phyloP scores from a whole-genome alignment of 768 basidiomycete genomes.

The Xerocomus brunneocitrinus region DNA sequence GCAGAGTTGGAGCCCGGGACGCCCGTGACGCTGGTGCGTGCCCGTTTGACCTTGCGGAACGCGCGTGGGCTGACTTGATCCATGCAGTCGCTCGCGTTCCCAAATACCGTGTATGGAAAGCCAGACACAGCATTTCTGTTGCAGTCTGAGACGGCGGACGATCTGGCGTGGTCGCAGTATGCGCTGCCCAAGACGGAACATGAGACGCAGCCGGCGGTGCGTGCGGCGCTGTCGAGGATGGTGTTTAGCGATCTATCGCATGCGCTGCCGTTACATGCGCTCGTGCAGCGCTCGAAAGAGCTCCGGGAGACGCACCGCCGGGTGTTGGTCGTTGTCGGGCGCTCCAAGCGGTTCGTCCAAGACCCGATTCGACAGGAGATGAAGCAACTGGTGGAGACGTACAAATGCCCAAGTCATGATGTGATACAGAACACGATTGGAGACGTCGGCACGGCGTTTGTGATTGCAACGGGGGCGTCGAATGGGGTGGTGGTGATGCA shows the following conservation, averaged over 20 bases:
- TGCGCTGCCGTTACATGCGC: slow-evolving; percentile 50
- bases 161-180: slow-evolving; percentile 68
- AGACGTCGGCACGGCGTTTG: slow-evolving; percentile 75
- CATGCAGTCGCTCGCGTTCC: slow-evolving; percentile 43
- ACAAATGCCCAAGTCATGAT: slow-evolving; percentile 10
- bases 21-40: slow-evolving; percentile 7
- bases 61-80: neutral
- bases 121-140: slow-evolving; percentile 61
- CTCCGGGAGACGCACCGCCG: slow-evolving; percentile 31
- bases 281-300: slow-evolving; percentile 40
- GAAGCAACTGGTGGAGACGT: slow-evolving; percentile 39
- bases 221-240: slow-evolving; percentile 55
- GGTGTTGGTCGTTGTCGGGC: slow-evolving; percentile 65
- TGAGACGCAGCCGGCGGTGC: slow-evolving; percentile 5
- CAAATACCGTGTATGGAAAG: slow-evolving; percentile 71
- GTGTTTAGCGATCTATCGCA: slow-evolving; percentile 52
- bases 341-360: slow-evolving; percentile 66
- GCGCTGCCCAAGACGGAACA: slow-evolving; percentile 26
- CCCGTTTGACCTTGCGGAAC: neutral
- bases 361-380: slow-evolving; percentile 61
- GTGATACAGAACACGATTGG: slow-evolving; percentile 76
- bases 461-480: slow-evolving; percentile 53
- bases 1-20: slow-evolving; percentile 29
- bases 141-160: slow-evolving; percentile 79
- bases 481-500: slow-evolving; percentile 68